A percentile compares a stretch with the other conserved stretches of the same genome.
phyloP scores from a whole-genome alignment of 2,329 filamentous ascomycete species.

The Aspergillus proliferans region DNA sequence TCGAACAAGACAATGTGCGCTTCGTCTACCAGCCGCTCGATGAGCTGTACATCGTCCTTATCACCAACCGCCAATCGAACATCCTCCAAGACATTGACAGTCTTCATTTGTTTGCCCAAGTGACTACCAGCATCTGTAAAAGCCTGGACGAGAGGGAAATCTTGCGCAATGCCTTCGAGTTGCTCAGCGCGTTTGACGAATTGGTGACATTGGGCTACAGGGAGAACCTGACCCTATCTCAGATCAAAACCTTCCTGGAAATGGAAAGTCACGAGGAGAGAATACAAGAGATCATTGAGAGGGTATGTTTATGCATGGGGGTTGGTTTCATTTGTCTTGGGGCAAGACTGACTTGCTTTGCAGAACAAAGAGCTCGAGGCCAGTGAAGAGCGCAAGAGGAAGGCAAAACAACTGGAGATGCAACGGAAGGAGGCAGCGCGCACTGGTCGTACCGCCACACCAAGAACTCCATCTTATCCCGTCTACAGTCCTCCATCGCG shows the following conservation, averaged over 20 bases:
- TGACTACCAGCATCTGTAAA: conserved; percentile 94
- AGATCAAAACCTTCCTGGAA: conserved; percentile 98
- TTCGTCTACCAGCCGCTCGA: conserved; percentile 99
- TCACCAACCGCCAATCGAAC: conserved; percentile 98
- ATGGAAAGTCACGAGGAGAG: conserved; percentile 99
- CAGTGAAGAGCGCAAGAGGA: conserved; percentile 94
- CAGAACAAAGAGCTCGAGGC: conserved; percentile 98
- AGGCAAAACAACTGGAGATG: conserved; percentile 97
- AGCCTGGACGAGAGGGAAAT: conserved; percentile 95
- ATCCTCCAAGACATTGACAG: conserved; percentile 99
- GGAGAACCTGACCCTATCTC: conserved; percentile 90
- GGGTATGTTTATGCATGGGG: conserved; percentile 47
- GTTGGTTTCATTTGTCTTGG: not conserved
- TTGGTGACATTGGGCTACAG: conserved; percentile 91
- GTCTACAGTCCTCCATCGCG: conserved; percentile 78
- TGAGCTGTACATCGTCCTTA: conserved; percentile 98
- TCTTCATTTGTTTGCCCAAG: conserved; percentile 93
- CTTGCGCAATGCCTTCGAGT: conserved; percentile 85
- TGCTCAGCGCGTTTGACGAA: conserved; percentile 95
- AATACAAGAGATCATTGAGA: conserved; percentile 95
- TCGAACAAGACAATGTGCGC: conserved; percentile 98
- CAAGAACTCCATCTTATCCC: conserved; percentile 76
- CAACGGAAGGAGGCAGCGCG: conserved; percentile 94
- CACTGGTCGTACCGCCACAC: conserved; percentile 59
- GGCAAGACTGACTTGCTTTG: not conserved